Evolutionary conservation across 345 rosid genomes (phyloP).

Genomic region (Passiflora organensis): DNA sequence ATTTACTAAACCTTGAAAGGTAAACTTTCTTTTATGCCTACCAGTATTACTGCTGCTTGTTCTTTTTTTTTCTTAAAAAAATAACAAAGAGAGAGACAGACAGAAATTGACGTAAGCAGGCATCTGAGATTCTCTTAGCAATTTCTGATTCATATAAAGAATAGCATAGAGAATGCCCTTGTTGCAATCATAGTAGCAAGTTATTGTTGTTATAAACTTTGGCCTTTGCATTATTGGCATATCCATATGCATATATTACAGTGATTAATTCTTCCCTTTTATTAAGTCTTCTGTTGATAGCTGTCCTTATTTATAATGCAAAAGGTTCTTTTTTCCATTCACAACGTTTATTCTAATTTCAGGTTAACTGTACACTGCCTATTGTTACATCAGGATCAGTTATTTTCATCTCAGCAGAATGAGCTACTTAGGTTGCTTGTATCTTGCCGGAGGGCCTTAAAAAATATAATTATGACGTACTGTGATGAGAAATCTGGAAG

Average conservation of each 20-base stretch:
- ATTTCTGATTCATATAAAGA: too few relatives aligned
- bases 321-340: neutral
- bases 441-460: constrained; percentile 69
- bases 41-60: too few relatives aligned
- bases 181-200: too few relatives aligned
- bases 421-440: constrained; percentile 55
- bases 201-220: too few relatives aligned
- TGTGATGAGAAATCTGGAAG: constrained; percentile 36
- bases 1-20: constrained; percentile 73
- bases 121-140: neutral
- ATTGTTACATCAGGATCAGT: constrained; percentile 26
- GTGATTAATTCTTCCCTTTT: neutral
- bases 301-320: neutral
- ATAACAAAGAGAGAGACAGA: too few relatives aligned
- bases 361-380: constrained; percentile 41
- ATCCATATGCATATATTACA: too few relatives aligned
- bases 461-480: constrained; percentile 42
- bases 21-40: constrained; percentile 17
- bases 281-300: too few relatives aligned
- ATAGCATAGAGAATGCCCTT: too few relatives aligned
- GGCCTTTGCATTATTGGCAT: too few relatives aligned
- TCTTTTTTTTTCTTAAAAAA: too few relatives aligned
- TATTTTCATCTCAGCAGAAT: constrained; percentile 22
- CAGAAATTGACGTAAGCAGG: constrained; percentile 1
- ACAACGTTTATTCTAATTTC: constrained; percentile 20